These are phyloP conservation scores for Chytridium lagenaria DNA, from an alignment of 371 early-diverging fungal species.

Conservation along the genomic window DNA sequence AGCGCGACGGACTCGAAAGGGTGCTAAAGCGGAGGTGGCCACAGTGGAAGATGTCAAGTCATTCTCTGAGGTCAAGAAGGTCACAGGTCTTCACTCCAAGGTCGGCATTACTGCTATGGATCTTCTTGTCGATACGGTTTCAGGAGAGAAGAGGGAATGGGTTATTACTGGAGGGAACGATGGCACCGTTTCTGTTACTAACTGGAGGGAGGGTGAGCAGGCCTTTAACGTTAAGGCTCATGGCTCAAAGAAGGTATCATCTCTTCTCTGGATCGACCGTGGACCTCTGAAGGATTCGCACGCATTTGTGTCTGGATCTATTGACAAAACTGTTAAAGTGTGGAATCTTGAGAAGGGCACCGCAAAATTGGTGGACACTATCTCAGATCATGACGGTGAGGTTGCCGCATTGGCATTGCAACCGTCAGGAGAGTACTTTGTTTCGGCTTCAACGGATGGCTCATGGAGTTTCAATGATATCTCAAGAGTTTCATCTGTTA, in stretches of 20 bases:
- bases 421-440: constrained; percentile 79
- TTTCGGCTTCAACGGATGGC: constrained; percentile 73
- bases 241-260: constrained; percentile 72
- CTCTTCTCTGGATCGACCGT: constrained; percentile 71
- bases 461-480: constrained; percentile 84
- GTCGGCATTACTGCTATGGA: constrained; percentile 82
- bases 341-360: constrained; percentile 66
- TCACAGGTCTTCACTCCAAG: constrained; percentile 77
- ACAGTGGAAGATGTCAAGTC: constrained; percentile 70
- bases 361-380: background rate
- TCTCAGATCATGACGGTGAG: constrained; percentile 63
- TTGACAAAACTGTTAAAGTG: constrained; percentile 82
- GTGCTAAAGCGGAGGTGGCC: constrained; percentile 69
- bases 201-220: constrained; percentile 60
- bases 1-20: constrained; percentile 85
- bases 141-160: constrained; percentile 62
- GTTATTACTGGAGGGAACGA: constrained; percentile 84
- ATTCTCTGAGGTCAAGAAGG: constrained; percentile 58
- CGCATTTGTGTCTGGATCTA: constrained; percentile 74
- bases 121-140: constrained; percentile 28
- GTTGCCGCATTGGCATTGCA: constrained; percentile 77
- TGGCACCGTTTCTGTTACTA: constrained; percentile 61
- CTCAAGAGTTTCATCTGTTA: constrained; percentile 64
- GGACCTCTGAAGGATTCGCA: constrained; percentile 57
- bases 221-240: constrained; percentile 80